Conservation (phyloP, 192 early-diverging fungal genomes). For the Gryganskiella cystojenkinii region DNA sequence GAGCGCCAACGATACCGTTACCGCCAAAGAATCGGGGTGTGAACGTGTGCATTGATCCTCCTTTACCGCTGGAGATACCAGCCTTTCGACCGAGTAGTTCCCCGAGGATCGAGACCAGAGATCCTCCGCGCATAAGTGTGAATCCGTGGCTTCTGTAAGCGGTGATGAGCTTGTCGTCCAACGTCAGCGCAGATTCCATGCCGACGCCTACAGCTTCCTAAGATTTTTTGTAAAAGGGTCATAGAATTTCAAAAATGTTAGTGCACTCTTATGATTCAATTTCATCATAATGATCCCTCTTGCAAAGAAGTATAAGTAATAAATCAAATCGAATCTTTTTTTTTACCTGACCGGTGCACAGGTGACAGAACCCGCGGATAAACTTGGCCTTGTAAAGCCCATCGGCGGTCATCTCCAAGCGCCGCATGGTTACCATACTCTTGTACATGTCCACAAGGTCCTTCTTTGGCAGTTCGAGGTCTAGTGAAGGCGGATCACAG, state of each 20-base stretch:
- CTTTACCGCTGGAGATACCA: slow-evolving; percentile 93
- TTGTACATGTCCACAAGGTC: slow-evolving; percentile 86
- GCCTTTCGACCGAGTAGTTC: slow-evolving; percentile 79
- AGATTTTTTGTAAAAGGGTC: neutral
- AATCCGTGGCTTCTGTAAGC: slow-evolving; percentile 98
- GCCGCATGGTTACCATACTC: slow-evolving; percentile 86
- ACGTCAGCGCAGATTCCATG: slow-evolving; percentile 85
- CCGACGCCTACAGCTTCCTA: slow-evolving; percentile 91
- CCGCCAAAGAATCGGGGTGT: slow-evolving; percentile 93
- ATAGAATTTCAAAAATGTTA: neutral
- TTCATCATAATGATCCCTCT: neutral
- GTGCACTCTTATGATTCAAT: neutral
- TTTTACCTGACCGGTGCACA: slow-evolving; percentile 92
- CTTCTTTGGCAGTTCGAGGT: slow-evolving; percentile 68
- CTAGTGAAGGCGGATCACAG: slow-evolving; percentile 72
- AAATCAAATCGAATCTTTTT: neutral
- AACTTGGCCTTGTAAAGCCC: slow-evolving; percentile 92
- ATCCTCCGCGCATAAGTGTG: slow-evolving; percentile 82
- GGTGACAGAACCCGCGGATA: slow-evolving; percentile 97
- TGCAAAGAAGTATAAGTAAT: neutral
- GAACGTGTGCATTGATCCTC: slow-evolving; percentile 99
- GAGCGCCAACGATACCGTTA: slow-evolving; percentile 98
- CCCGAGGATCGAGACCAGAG: slow-evolving; percentile 68
- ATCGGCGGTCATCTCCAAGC: slow-evolving; percentile 93
- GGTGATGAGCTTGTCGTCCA: slow-evolving; percentile 91